phyloP scores from a whole-genome alignment of 768 basidiomycete genomes.

The Cystoderma amianthinum region DNA sequence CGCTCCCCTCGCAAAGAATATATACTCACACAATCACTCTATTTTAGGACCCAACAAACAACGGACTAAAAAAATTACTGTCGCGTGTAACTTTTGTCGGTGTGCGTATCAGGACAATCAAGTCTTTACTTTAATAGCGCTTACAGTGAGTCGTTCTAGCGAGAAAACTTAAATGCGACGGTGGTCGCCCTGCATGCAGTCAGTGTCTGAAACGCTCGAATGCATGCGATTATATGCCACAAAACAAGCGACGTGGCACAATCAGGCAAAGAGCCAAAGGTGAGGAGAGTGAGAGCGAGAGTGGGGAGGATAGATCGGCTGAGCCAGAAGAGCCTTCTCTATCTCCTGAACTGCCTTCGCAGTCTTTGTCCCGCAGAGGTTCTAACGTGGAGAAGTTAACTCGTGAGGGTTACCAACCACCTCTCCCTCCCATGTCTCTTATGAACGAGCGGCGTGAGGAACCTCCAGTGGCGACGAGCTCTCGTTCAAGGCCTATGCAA shows the following conservation, averaged over 20 bases:
- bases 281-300: conserved; percentile 65
- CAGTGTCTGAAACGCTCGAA: conserved; percentile 78
- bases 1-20: too few relatives aligned
- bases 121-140: too few relatives aligned
- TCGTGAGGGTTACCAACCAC: conserved; percentile 27
- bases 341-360: conserved; percentile 49
- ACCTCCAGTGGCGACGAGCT: conserved; percentile 29
- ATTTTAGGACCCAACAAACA: conserved; percentile 50
- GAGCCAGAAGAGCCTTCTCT: conserved; percentile 46
- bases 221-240: conserved; percentile 75
- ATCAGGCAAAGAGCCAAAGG: conserved; percentile 44
- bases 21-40: too few relatives aligned
- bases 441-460: conserved; percentile 40
- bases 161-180: conserved; percentile 85
- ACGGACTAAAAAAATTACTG: conserved; percentile 80
- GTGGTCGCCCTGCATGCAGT: conserved; percentile 74
- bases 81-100: conserved; percentile 88
- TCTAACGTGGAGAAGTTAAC: conserved; percentile 39
- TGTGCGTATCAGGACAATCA: conserved; percentile 68
- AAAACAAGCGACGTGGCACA: conserved; percentile 66
- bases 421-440: conserved; percentile 31
- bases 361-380: conserved; percentile 38
- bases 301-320: conserved; percentile 51
- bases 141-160: too few relatives aligned
- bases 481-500: conserved; percentile 25